phyloP scores from a whole-genome alignment of 805 yeast species.

The Saccharomycopsis selenospora region DNA sequence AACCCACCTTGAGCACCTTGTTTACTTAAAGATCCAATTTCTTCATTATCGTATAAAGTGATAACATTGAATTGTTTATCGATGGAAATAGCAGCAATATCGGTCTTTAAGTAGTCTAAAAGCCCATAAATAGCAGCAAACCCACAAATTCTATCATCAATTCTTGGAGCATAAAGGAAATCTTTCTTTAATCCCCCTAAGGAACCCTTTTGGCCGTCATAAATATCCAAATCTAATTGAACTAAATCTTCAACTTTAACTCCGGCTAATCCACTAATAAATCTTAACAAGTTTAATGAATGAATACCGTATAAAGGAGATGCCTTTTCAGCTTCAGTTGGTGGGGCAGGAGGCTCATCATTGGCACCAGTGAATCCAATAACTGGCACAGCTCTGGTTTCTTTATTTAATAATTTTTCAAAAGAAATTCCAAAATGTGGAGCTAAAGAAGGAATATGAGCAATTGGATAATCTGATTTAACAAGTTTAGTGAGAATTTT shows the following conservation, averaged over 20 bases:
- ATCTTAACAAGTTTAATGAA: conserved; percentile 58
- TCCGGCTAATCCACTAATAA: conserved; percentile 53
- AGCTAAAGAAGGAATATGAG: conserved; percentile 77
- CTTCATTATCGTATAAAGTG: conserved; percentile 73
- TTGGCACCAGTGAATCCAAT: conserved; percentile 45
- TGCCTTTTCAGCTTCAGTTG: conserved; percentile 51
- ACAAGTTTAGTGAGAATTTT: conserved; percentile 39
- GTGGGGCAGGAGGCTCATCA: conserved; percentile 30
- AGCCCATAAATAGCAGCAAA: conserved; percentile 62
- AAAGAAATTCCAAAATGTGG: conserved; percentile 78
- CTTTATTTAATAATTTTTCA: conserved; percentile 64
- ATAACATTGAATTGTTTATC: conserved; percentile 46
- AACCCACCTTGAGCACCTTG: conserved; percentile 80
- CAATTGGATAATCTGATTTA: conserved; percentile 60
- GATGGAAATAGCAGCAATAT: conserved; percentile 24
- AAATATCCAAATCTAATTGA: conserved; percentile 70
- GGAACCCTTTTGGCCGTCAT: conserved; percentile 72
- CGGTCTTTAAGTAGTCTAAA: conserved; percentile 37
- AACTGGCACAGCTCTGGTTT: conserved; percentile 73
- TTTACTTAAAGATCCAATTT: conserved; percentile 72
- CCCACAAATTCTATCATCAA: conserved; percentile 80
- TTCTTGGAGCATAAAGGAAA: conserved; percentile 72
- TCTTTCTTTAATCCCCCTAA: conserved; percentile 74
- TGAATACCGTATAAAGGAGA: conserved; percentile 68
- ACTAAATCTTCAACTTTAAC: conserved; percentile 54